Conservation (phyloP, 1,284 basidiomycete genomes). For the Ustilago bromivora region DNA sequence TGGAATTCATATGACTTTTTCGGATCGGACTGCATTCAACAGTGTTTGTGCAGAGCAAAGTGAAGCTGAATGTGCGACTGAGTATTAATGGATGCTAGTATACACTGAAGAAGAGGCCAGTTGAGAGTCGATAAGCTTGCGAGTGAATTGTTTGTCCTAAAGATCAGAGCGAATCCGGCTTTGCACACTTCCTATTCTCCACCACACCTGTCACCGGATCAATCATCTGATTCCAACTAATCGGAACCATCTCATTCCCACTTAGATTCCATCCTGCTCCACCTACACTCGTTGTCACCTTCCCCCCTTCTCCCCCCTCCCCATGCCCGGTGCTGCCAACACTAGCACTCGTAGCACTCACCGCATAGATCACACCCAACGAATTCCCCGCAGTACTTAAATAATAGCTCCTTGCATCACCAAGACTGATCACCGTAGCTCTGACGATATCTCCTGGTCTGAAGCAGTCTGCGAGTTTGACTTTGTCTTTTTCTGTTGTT, state of each 20-base stretch:
- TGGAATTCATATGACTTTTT: conserved; percentile 10
- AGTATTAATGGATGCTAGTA: neutral
- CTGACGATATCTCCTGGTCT: conserved; percentile 94
- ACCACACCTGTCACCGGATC: conserved; percentile 83
- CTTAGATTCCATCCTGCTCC: conserved; percentile 43
- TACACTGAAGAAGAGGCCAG: neutral
- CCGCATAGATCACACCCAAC: conserved; percentile 78
- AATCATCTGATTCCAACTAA: conserved; percentile 92
- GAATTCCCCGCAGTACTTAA: conserved; percentile 93
- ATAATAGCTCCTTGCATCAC: conserved; percentile 77
- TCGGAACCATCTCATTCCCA: conserved; percentile 55
- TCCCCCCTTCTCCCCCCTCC: neutral
- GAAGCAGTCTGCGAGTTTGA: conserved; percentile 94
- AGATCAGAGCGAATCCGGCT: conserved; percentile 73
- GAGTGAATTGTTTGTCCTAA: neutral
- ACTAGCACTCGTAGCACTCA: conserved; percentile 18
- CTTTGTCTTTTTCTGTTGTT: conserved; percentile 89
- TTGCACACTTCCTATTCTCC: conserved; percentile 89
- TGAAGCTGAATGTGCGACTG: neutral
- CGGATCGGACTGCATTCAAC: conserved; percentile 5
- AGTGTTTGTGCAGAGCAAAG: neutral
- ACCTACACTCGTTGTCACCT: neutral
- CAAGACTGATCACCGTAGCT: conserved; percentile 77
- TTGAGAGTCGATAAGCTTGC: neutral
- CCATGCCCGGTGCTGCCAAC: neutral